phyloP scores from a whole-genome alignment of 495 filamentous ascomycete species.

The Penicillium egyptiacum region DNA sequence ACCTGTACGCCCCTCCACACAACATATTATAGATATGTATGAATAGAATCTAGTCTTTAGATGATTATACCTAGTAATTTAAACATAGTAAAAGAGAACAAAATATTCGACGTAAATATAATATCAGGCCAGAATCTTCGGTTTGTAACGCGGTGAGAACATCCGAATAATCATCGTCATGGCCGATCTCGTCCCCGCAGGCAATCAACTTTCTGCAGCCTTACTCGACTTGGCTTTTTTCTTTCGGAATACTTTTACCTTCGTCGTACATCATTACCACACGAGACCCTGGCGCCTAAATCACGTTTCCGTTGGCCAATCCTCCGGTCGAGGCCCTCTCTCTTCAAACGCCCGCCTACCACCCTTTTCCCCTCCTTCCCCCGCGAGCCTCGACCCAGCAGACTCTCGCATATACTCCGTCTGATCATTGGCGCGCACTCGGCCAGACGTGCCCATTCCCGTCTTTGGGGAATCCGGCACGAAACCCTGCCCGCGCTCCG shows the following conservation, averaged over 20 bases:
- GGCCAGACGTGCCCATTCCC: slow-evolving; percentile 59
- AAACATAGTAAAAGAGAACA: not conserved
- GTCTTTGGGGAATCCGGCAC: slow-evolving; percentile 66
- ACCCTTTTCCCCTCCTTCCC: slow-evolving; percentile 21
- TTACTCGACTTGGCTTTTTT: slow-evolving; percentile 1
- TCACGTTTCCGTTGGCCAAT: slow-evolving; percentile 31
- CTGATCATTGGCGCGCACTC: slow-evolving; percentile 58
- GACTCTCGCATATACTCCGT: slow-evolving; percentile 32
- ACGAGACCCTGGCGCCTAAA: slow-evolving; percentile 46
- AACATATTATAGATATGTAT: not conserved
- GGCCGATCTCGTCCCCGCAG: slow-evolving; percentile 16
- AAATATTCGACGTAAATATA: not conserved
- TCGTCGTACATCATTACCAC: not conserved
- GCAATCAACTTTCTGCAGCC: slow-evolving; percentile 6
- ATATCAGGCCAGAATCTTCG: not conserved
- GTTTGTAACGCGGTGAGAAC: slow-evolving; percentile 6
- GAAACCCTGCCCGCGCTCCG: slow-evolving; percentile 70
- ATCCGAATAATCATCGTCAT: slow-evolving; percentile 14
- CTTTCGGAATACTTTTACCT: not conserved
- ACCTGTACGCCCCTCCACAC: not conserved
- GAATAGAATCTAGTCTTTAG: not conserved
- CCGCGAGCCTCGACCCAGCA: slow-evolving; percentile 22
- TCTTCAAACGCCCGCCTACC: slow-evolving; percentile 25
- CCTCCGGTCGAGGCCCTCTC: slow-evolving; percentile 21
- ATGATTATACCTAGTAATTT: not conserved